A percentile compares a stretch with the other conserved stretches of the same genome.
Conservation (phyloP, 2,329 filamentous ascomycete species). For the Didymella keratinophila region DNA sequence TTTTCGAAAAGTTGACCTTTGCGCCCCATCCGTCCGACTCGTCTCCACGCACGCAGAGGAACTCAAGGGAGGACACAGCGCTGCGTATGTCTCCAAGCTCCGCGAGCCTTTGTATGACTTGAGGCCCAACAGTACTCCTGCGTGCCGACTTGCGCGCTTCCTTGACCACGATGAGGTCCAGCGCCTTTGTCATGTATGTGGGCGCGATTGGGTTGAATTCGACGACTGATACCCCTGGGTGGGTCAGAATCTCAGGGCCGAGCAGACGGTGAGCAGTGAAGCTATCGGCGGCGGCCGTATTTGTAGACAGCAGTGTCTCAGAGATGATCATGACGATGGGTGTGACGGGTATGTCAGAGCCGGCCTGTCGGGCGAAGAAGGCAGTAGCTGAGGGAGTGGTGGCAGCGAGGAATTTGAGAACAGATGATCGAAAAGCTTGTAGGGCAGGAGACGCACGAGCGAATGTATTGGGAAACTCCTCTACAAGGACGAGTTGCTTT, state of each 20-base stretch:
- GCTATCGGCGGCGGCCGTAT: conserved; percentile 84
- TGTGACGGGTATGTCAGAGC: conserved; percentile 34
- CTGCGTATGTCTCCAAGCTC: conserved; percentile 92
- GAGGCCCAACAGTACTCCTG: conserved; percentile 76
- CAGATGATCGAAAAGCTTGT: conserved; percentile 70
- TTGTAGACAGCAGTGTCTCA: conserved; percentile 86
- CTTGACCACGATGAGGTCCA: conserved; percentile 83
- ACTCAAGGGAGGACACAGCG: conserved; percentile 90
- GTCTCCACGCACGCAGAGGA: conserved; percentile 85
- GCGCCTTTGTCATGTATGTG: conserved; percentile 82
- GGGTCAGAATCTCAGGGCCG: conserved; percentile 83
- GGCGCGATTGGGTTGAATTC: conserved; percentile 94
- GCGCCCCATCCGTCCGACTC: conserved; percentile 83
- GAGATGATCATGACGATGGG: conserved; percentile 92
- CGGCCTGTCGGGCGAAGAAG: conserved; percentile 45
- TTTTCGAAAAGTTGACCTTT: conserved; percentile 69
- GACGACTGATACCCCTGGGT: conserved; percentile 79
- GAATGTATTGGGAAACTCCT: conserved; percentile 61
- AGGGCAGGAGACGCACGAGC: conserved; percentile 54
- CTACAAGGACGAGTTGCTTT: conserved; percentile 56
- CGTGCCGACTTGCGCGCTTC: conserved; percentile 82
- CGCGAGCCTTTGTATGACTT: conserved; percentile 78
- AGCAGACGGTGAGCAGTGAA: conserved; percentile 91
- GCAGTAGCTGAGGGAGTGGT: conserved; percentile 66
- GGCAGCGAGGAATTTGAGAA: conserved; percentile 77